These are phyloP conservation scores for Boletus huronensis DNA, from an alignment of 768 basidiomycete species.

Conservation along the genomic window DNA sequence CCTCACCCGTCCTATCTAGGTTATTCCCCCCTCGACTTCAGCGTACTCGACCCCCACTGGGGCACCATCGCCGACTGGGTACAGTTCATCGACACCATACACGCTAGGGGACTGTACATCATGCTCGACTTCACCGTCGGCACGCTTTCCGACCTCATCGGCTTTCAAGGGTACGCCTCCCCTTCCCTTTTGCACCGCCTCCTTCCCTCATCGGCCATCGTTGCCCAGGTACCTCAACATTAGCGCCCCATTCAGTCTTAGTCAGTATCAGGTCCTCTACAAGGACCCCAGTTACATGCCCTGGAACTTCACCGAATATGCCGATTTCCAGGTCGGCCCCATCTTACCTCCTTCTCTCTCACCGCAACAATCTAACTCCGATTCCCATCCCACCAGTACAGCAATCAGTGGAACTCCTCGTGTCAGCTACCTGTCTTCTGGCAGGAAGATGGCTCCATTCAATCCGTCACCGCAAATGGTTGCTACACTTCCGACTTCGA, in stretches of 20 bases:
- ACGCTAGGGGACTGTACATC: constrained; percentile 82
- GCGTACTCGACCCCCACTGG: constrained; percentile 89
- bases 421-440: constrained; percentile 80
- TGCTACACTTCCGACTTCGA: constrained; percentile 87
- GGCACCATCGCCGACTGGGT: constrained; percentile 82
- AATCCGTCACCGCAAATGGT: constrained; percentile 53
- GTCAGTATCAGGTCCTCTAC: constrained; percentile 73
- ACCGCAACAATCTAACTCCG: neutral
- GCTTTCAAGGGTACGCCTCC: constrained; percentile 67
- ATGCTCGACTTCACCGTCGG: constrained; percentile 95
- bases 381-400: constrained; percentile 38
- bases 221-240: constrained; percentile 58
- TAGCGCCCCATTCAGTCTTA: constrained; percentile 74
- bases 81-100: constrained; percentile 68
- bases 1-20: constrained; percentile 36
- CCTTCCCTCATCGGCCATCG: constrained; percentile 10
- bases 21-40: constrained; percentile 92
- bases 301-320: constrained; percentile 84
- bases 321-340: constrained; percentile 65
- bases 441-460: constrained; percentile 65
- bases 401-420: constrained; percentile 67
- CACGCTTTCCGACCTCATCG: constrained; percentile 86
- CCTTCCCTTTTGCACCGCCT: constrained; percentile 5
- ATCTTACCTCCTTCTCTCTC: neutral
- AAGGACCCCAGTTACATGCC: constrained; percentile 73